Conservation (phyloP, 176 grass and related monocot species). For the Lolium rigidum region DNA sequence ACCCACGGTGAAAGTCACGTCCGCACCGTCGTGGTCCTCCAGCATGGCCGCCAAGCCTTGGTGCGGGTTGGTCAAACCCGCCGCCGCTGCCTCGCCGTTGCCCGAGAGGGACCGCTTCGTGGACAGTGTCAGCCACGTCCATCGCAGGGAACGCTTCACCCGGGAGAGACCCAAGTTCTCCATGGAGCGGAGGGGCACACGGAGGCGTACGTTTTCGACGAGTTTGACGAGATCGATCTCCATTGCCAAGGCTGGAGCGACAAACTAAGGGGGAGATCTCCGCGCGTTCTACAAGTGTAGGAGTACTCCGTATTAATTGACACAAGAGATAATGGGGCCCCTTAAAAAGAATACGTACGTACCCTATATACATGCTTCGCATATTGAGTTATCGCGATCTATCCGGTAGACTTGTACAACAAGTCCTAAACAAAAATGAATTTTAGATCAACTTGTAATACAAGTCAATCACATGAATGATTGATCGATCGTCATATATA, state of each 20-base stretch:
- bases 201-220: neutral
- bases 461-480: no score
- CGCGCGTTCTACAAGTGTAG: neutral
- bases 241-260: neutral
- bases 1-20: slow-evolving; percentile 8
- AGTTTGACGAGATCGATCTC: neutral
- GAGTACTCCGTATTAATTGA: no score
- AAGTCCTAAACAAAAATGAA: no score
- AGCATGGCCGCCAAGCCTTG: neutral
- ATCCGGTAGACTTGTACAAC: no score
- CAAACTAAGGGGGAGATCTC: neutral
- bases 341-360: no score
- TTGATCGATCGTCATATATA: no score
- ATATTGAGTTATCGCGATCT: no score
- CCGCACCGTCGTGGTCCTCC: neutral
- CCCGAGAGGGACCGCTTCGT: neutral
- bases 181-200: neutral
- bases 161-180: neutral
- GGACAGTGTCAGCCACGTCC: neutral
- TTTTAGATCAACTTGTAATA: no score
- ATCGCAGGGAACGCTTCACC: neutral
- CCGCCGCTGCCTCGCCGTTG: neutral
- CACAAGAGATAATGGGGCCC: no score
- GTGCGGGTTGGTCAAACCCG: neutral
- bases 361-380: no score